Percentiles rank a stretch among this genome's conserved stretches.
phyloP scores from a whole-genome alignment of 805 yeast genomes.

The Cyberlindnera mrakii region DNA sequence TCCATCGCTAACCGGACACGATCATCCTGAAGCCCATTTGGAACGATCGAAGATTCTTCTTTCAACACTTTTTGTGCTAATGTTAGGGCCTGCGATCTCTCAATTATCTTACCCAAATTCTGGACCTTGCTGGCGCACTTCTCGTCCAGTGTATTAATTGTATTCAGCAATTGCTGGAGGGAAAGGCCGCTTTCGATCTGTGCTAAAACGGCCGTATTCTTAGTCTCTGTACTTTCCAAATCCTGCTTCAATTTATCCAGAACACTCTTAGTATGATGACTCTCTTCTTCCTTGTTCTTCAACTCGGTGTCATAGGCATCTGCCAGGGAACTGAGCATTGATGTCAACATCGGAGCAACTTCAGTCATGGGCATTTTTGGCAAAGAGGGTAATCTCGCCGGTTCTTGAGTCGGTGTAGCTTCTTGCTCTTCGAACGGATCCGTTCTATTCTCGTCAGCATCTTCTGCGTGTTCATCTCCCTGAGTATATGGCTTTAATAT shows the following conservation, averaged over 20 bases:
- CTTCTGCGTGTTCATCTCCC: conserved; percentile 4
- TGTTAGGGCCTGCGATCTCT: conserved; percentile 58
- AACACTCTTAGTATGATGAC: conserved; percentile 40
- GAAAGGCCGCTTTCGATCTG: conserved; percentile 18
- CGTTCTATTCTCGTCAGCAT: not conserved
- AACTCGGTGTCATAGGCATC: conserved; percentile 52
- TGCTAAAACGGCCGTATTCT: conserved; percentile 23
- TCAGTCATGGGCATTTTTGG: conserved; percentile 21
- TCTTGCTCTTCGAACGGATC: conserved; percentile 6
- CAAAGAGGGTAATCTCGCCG: not conserved
- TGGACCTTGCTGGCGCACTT: conserved; percentile 24
- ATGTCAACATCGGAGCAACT: conserved; percentile 23
- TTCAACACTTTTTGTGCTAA: conserved; percentile 52
- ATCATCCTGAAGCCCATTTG: conserved; percentile 6
- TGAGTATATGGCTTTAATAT: conserved; percentile 28
- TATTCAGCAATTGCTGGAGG: conserved; percentile 12
- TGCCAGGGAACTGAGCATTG: conserved; percentile 40
- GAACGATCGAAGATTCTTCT: conserved; percentile 35
- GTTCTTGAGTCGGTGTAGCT: not conserved
- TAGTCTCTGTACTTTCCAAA: conserved; percentile 29
- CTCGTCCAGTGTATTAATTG: conserved; percentile 12
- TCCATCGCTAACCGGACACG: conserved; percentile 29
- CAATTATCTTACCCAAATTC: conserved; percentile 40
- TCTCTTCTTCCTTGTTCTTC: conserved; percentile 47
- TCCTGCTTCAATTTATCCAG: conserved; percentile 35